Conservation (phyloP, 495 filamentous ascomycete genomes). For the Penicillium bialowiezense region DNA sequence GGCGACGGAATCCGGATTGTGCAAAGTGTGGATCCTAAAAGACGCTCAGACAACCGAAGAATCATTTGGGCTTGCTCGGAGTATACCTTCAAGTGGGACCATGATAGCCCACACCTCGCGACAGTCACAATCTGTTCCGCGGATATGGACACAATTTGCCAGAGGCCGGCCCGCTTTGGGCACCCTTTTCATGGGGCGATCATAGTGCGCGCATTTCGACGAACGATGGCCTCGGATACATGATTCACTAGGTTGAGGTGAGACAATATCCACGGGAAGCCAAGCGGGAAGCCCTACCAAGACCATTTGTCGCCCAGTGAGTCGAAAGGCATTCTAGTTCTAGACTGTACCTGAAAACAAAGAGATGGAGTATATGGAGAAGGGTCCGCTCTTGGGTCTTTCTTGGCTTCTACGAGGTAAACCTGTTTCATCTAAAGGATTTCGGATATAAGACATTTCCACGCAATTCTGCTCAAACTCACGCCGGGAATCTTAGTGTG, state of each 20-base stretch:
- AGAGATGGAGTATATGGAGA: neutral
- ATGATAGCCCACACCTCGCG: slow-evolving; percentile 3
- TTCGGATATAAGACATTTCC: neutral
- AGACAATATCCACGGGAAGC: neutral
- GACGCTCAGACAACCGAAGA: neutral
- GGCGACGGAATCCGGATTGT: neutral
- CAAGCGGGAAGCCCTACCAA: neutral
- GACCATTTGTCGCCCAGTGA: slow-evolving; percentile 3
- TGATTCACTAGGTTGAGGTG: neutral
- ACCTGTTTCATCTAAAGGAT: neutral
- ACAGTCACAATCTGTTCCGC: neutral
- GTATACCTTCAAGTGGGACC: slow-evolving; percentile 2
- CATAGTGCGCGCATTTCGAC: slow-evolving; percentile 2
- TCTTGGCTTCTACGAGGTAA: neutral
- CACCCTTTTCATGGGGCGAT: slow-evolving; percentile 3
- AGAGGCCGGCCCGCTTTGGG: neutral
- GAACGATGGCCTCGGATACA: slow-evolving; percentile 5
- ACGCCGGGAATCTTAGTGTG: neutral
- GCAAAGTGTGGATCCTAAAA: neutral
- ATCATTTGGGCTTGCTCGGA: neutral
- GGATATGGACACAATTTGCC: neutral
- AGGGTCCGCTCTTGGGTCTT: neutral
- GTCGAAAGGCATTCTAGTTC: slow-evolving; percentile 1
- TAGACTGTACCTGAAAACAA: neutral
- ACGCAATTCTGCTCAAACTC: neutral